phyloP scores from a whole-genome alignment of 2,329 filamentous ascomycete genomes.

The Fusarium fracticaudum region DNA sequence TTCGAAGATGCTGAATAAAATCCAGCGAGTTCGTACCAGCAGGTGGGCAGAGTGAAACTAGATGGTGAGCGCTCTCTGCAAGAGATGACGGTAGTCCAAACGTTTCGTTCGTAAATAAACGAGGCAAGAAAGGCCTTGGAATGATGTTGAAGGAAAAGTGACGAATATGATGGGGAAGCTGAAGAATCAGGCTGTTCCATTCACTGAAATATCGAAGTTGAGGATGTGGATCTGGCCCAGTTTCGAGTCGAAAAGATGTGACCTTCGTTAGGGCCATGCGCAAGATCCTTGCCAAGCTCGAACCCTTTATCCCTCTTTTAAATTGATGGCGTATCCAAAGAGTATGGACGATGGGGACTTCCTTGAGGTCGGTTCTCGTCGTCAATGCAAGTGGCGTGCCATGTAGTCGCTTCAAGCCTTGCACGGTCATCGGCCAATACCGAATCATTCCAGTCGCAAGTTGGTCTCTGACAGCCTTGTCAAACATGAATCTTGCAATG shows the following conservation, averaged over 20 bases:
- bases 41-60: neutral
- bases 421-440: fast-evolving
- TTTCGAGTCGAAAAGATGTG: neutral
- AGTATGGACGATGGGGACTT: neutral
- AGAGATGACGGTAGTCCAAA: neutral
- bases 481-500: fast-evolving
- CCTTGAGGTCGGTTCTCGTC: fast-evolving
- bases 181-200: neutral
- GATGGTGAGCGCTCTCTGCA: neutral
- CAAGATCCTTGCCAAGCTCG: neutral
- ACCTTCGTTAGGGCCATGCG: fast-evolving
- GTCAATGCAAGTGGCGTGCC: neutral
- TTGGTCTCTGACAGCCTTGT: too few species aligned
- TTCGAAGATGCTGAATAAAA: neutral
- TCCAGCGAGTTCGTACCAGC: fast-evolving
- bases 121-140: neutral
- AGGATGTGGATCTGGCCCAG: neutral
- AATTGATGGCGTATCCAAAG: neutral
- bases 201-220: neutral
- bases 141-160: fast-evolving
- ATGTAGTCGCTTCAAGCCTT: fast-evolving
- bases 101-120: too few species aligned
- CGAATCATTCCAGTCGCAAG: too few species aligned
- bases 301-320: fast-evolving
- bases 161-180: neutral